These are phyloP conservation scores for Cenchrus americanus DNA, from an alignment of 176 grass and related monocot species.

Conservation along the genomic window DNA sequence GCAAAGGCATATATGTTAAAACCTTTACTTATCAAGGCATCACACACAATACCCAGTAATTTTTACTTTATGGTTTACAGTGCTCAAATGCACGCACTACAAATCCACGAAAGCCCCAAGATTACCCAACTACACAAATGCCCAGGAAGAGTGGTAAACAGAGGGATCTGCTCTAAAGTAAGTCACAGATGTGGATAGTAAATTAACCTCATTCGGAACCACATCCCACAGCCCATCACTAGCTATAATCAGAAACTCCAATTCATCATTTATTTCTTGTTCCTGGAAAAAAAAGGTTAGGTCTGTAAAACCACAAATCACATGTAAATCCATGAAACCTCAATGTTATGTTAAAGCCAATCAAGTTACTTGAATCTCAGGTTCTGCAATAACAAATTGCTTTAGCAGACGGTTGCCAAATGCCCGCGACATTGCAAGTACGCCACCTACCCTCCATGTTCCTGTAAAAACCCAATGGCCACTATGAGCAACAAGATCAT, in stretches of 20 bases:
- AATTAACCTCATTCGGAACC: constrained; percentile 82
- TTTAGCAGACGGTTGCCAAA: constrained; percentile 97
- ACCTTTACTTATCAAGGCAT: background rate
- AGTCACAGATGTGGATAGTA: background rate
- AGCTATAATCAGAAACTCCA: constrained; percentile 86
- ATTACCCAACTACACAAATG: background rate
- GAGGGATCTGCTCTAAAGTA: constrained; percentile 25
- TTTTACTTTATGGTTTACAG: background rate
- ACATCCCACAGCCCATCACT: constrained; percentile 93
- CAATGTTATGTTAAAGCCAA: background rate
- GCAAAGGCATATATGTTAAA: background rate
- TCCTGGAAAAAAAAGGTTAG: constrained; percentile 48
- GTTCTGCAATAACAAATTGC: constrained; percentile 92
- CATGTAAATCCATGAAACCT: constrained; percentile 13
- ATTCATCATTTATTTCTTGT: constrained; percentile 70
- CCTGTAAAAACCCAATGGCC: constrained; percentile 50
- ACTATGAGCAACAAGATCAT: constrained; percentile 36
- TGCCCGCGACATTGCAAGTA: constrained; percentile 97
- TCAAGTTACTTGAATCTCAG: constrained; percentile 84
- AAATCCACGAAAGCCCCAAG: constrained; percentile 1
- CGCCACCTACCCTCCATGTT: constrained; percentile 96
- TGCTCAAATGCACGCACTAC: background rate
- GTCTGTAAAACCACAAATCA: background rate
- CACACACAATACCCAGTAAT: background rate
- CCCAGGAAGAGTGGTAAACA: background rate